Evolutionary conservation across 257 asterid species (phyloP).

Genomic region (Datura wrightii): DNA sequence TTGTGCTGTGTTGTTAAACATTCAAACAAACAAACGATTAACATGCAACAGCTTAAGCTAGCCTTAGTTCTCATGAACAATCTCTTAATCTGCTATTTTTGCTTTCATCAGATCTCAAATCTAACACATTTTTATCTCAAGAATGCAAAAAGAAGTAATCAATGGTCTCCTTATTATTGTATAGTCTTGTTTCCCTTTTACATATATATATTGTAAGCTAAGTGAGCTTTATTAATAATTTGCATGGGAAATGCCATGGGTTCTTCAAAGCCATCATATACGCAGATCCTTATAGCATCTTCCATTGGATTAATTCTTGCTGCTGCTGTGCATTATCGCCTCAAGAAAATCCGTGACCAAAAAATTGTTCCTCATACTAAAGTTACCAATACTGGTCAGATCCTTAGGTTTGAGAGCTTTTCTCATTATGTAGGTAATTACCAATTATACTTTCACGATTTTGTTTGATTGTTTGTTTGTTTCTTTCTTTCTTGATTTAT

Average conservation of each 20-base stretch:
- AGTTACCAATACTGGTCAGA: constrained; percentile 69
- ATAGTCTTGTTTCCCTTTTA: neutral
- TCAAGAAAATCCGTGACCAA: constrained; percentile 57
- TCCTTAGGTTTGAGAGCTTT: constrained; percentile 74
- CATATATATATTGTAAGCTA: neutral
- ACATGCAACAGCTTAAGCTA: constrained; percentile 23
- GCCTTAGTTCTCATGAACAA: neutral
- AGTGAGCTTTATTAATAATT: neutral
- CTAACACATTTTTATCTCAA: neutral
- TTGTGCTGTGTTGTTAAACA: neutral
- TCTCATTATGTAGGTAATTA: constrained; percentile 90
- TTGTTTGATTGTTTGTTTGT: neutral
- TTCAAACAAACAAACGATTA: constrained; percentile 32
- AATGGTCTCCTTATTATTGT: neutral
- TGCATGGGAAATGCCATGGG: constrained; percentile 29
- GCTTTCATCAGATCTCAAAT: neutral
- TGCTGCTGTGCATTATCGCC: constrained; percentile 72
- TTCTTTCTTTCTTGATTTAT: neutral
- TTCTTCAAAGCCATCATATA: constrained; percentile 46
- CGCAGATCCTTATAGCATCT: constrained; percentile 72
- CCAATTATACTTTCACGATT: neutral
- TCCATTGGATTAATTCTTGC: constrained; percentile 83
- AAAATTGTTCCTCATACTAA: constrained; percentile 66
- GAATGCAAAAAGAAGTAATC: neutral
- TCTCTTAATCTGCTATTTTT: constrained; percentile 16